A percentile compares a stretch with the other conserved stretches of the same genome.
These are phyloP conservation scores for Medakamo hakoo DNA, from an alignment of 139 green algal genomes.

Conservation along the genomic window DNA sequence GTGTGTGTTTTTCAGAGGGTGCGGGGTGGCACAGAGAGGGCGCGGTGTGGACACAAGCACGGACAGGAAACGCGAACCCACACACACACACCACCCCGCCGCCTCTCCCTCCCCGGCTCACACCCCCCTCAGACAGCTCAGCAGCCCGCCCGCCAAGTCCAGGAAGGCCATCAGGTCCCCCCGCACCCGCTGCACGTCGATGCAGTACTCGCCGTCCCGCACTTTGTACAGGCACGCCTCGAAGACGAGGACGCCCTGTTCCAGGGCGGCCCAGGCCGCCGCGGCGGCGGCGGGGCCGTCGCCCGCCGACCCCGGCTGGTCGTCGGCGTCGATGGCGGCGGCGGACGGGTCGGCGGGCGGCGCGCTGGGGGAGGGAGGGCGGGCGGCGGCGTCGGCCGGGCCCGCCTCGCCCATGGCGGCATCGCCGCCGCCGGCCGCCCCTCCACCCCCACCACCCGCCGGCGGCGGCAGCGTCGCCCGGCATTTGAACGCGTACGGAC, in stretches of 20 bases:
- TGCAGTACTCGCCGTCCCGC: conserved; percentile 79
- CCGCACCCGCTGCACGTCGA: conserved; percentile 68
- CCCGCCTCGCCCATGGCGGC: not conserved
- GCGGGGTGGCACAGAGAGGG: not conserved
- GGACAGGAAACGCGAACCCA: not conserved
- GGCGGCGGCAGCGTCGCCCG: conserved; percentile 24
- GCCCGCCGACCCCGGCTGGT: too few species aligned
- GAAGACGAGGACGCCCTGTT: conserved; percentile 54
- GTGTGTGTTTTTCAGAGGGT: not conserved
- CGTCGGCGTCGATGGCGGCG: not conserved
- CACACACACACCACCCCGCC: not conserved
- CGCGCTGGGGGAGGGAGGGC: not conserved
- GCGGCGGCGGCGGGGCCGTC: not conserved
- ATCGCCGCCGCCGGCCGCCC: not conserved
- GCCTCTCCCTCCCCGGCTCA: not conserved
- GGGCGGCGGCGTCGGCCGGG: not conserved
- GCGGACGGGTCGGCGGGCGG: not conserved
- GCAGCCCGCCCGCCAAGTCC: not conserved
- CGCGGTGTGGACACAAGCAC: not conserved
- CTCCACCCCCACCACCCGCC: not conserved
- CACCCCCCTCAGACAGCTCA: not conserved
- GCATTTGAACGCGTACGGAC: conserved; percentile 87
- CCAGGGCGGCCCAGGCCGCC: not conserved
- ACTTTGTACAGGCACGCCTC: conserved; percentile 93
- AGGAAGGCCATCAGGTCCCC: not conserved